These are phyloP conservation scores for Solanum hybrid DNA, from an alignment of 305 asterid species.

Conservation along the genomic window DNA sequence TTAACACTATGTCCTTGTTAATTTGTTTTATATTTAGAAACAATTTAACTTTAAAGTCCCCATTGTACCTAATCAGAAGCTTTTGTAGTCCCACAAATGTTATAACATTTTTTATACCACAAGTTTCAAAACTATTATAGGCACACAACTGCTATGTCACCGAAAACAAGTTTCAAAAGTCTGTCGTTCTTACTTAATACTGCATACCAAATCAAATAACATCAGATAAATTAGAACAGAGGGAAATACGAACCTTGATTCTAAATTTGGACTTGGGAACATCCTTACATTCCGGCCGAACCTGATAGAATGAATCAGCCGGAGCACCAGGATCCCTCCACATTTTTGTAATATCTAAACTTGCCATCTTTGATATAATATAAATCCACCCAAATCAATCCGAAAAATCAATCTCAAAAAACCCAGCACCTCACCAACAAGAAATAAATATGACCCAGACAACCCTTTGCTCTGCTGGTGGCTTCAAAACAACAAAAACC, in stretches of 20 bases:
- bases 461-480: neutral
- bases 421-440: neutral
- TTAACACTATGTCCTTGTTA: neutral
- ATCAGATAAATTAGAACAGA: neutral
- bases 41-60: neutral
- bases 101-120: neutral
- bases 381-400: neutral
- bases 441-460: neutral
- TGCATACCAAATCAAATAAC: neutral
- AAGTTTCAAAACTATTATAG: neutral
- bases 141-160: neutral
- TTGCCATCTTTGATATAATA: neutral
- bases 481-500: constrained; percentile 6
- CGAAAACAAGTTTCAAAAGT: neutral
- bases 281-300: constrained; percentile 78
- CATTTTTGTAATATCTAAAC: constrained; percentile 23
- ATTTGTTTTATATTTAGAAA: neutral
- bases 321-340: constrained; percentile 87
- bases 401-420: neutral
- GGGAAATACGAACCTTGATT: constrained; percentile 51
- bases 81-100: neutral
- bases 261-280: constrained; percentile 82
- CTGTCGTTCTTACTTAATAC: neutral
- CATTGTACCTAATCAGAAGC: neutral
- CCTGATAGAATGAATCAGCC: constrained; percentile 73